Percentiles rank a stretch among this genome's conserved stretches.
Conservation (phyloP, 2,329 filamentous ascomycete species). For the Aspergillus versicolor region DNA sequence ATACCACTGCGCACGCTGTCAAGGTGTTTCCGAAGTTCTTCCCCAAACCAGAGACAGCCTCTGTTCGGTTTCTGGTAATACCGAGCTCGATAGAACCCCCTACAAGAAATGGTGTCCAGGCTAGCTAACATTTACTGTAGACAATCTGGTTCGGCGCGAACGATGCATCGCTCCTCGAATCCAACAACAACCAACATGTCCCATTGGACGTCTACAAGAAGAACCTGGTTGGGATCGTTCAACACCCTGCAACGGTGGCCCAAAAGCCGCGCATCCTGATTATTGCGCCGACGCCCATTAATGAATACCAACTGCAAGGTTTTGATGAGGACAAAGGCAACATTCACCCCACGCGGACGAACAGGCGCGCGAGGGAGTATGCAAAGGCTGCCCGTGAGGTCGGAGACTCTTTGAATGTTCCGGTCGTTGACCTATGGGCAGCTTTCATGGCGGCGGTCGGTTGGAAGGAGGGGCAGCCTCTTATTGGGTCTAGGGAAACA, state of each 20-base stretch:
- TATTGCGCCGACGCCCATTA: slow-evolving; percentile 73
- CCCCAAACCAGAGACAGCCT: slow-evolving; percentile 59
- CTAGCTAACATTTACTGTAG: slow-evolving; percentile 42
- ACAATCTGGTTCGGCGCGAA: slow-evolving; percentile 86
- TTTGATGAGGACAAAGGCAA: slow-evolving; percentile 52
- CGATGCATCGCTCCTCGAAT: slow-evolving; percentile 71
- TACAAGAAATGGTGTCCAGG: neutral
- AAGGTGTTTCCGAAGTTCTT: slow-evolving; percentile 69
- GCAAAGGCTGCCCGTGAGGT: slow-evolving; percentile 65
- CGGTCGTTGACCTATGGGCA: slow-evolving; percentile 76
- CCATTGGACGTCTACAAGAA: slow-evolving; percentile 71
- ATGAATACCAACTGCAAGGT: slow-evolving; percentile 66
- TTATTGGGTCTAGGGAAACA: slow-evolving; percentile 59
- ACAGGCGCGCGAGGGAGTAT: slow-evolving; percentile 61
- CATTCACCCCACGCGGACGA: slow-evolving; percentile 56
- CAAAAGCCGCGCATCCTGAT: slow-evolving; percentile 77
- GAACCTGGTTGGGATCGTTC: slow-evolving; percentile 71
- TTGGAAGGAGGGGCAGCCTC: slow-evolving; percentile 50
- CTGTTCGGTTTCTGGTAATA: slow-evolving; percentile 44
- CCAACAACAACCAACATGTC: slow-evolving; percentile 65
- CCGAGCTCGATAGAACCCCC: neutral
- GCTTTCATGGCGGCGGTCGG: slow-evolving; percentile 68
- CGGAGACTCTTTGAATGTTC: slow-evolving; percentile 55
- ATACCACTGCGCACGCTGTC: slow-evolving; percentile 75
- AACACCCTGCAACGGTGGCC: slow-evolving; percentile 65